These are phyloP conservation scores for Curvularia lunata DNA, from an alignment of 2,329 filamentous ascomycete species.

Conservation along the genomic window DNA sequence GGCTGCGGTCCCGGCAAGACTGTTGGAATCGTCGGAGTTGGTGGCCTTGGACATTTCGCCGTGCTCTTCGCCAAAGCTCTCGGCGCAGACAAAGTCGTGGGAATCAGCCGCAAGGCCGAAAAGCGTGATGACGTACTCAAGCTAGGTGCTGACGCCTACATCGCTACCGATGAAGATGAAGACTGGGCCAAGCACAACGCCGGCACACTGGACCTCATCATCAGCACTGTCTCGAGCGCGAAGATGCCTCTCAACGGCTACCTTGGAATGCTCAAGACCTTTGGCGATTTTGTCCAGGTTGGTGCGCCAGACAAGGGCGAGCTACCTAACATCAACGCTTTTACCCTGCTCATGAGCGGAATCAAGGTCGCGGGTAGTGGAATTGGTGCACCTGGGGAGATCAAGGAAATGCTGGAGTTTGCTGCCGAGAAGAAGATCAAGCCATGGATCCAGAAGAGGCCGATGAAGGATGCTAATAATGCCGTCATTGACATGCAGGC, in stretches of 20 bases:
- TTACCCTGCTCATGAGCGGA: conserved; percentile 54
- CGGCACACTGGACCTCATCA: conserved; percentile 63
- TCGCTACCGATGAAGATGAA: conserved; percentile 63
- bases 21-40: conserved; percentile 75
- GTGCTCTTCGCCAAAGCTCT: conserved; percentile 74
- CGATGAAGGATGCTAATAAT: conserved; percentile 62
- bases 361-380: conserved; percentile 35
- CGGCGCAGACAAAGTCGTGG: conserved; percentile 70
- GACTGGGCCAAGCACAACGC: conserved; percentile 64
- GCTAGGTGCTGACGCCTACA: conserved; percentile 67
- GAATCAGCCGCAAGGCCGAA: conserved; percentile 64
- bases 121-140: conserved; percentile 68
- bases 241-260: conserved; percentile 65
- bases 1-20: conserved; percentile 78
- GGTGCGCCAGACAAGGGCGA: conserved; percentile 53
- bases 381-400: conserved; percentile 33
- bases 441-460: conserved; percentile 67
- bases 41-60: conserved; percentile 75
- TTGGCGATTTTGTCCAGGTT: conserved; percentile 69
- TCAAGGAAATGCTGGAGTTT: conserved; percentile 57
- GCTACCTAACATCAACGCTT: conserved; percentile 58
- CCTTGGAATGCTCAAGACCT: conserved; percentile 62
- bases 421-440: conserved; percentile 64
- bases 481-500: conserved; percentile 63
- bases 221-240: conserved; percentile 60